These are phyloP conservation scores for Fistulinella prunicolor DNA, from an alignment of 768 basidiomycete genomes.

Conservation along the genomic window DNA sequence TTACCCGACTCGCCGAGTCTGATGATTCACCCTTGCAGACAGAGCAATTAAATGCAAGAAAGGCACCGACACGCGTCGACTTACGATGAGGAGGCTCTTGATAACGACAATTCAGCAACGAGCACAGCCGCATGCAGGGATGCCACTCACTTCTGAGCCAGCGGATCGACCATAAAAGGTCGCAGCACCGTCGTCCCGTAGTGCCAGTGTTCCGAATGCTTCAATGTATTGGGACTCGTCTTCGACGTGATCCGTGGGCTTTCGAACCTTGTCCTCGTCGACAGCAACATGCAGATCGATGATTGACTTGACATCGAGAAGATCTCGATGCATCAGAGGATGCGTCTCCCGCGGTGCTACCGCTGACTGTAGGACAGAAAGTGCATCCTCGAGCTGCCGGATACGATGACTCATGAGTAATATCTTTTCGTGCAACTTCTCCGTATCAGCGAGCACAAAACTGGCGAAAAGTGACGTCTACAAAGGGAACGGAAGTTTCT, in stretches of 20 bases:
- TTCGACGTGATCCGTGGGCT: slow-evolving; percentile 26
- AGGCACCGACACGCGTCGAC: slow-evolving; percentile 14
- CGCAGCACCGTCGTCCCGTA: slow-evolving; percentile 65
- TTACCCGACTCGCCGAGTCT: background rate
- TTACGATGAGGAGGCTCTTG: slow-evolving; percentile 57
- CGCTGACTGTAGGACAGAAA: slow-evolving; percentile 51
- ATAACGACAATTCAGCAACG: slow-evolving; percentile 1
- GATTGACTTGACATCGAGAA: slow-evolving; percentile 63
- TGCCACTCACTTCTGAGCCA: slow-evolving; percentile 58
- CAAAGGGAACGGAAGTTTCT: background rate
- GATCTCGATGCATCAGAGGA: slow-evolving; percentile 56
- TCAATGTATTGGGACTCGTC: slow-evolving; percentile 58
- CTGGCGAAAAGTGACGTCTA: slow-evolving; percentile 28
- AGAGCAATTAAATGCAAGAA: background rate
- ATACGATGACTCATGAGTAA: slow-evolving; percentile 67
- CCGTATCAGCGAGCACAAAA: slow-evolving; percentile 71
- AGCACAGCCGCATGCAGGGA: slow-evolving; percentile 24
- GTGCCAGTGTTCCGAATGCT: slow-evolving; percentile 66
- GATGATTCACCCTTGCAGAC: slow-evolving; percentile 24
- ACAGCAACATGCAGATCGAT: slow-evolving; percentile 64
- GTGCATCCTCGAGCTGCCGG: slow-evolving; percentile 67
- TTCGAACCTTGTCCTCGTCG: slow-evolving; percentile 34
- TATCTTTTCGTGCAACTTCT: slow-evolving; percentile 67
- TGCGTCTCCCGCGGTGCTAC: slow-evolving; percentile 48
- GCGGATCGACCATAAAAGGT: slow-evolving; percentile 74